A percentile compares a stretch with the other conserved stretches of the same genome.
phyloP scores from a whole-genome alignment of 805 yeast species.

The Candida silvatica region DNA sequence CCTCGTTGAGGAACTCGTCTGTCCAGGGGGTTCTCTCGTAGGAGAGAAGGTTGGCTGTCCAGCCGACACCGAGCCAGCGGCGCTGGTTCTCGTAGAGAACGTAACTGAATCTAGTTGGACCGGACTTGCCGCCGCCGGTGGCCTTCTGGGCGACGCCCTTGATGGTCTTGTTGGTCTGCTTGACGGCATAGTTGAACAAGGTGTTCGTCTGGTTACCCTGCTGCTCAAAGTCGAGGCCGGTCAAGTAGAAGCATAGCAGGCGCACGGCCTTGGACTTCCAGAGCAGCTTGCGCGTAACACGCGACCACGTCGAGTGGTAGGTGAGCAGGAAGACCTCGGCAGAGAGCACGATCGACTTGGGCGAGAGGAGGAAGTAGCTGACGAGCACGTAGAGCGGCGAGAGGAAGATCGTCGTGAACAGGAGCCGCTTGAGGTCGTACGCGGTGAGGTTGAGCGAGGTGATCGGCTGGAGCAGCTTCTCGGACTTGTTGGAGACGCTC shows the following conservation, averaged over 20 bases:
- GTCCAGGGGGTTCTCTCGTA: conserved; percentile 98
- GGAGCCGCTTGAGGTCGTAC: conserved; percentile 68
- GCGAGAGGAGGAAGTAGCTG: conserved; percentile 60
- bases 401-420: conserved; percentile 76
- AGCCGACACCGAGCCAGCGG: conserved; percentile 95
- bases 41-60: conserved; percentile 88
- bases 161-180: conserved; percentile 36
- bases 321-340: conserved; percentile 58
- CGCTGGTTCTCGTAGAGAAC: conserved; percentile 93
- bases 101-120: conserved; percentile 75
- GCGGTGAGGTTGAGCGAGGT: conserved; percentile 64
- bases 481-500: conserved; percentile 66
- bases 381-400: conserved; percentile 77
- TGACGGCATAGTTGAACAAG: conserved; percentile 46
- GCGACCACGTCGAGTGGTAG: conserved; percentile 80
- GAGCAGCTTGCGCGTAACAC: conserved; percentile 72
- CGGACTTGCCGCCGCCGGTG: conserved; percentile 9
- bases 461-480: conserved; percentile 72
- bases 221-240: conserved; percentile 69
- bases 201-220: conserved; percentile 18
- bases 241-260: conserved; percentile 65
- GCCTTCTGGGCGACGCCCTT: conserved; percentile 14
- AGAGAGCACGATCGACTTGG: conserved; percentile 54
- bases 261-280: conserved; percentile 79
- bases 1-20: conserved; percentile 86